Base-by-base conservation (phyloP, 805 yeast species). In the Hanseniaspora vineae region DNA sequence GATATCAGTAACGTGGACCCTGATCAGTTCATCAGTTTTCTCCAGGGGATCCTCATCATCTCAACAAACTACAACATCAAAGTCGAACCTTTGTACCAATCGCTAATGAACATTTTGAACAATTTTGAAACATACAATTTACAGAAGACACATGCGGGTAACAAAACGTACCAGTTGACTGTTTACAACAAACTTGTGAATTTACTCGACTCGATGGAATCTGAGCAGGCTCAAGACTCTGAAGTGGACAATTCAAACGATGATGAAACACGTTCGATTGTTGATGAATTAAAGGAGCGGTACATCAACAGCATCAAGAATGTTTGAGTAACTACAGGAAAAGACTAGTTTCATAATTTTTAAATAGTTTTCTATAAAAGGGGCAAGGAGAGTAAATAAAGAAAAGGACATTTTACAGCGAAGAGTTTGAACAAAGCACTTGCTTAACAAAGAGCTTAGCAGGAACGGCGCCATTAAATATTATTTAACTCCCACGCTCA, bases 21-120 rank as follows among this genome's bases (percentile, higher is more conserved):
- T 0, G 88, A 86, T 54, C 84, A 83, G 48, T 84, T 86, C 63
- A 80, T 94, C 1, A 78, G 76, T 46, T 75, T 83, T 48, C 56
- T 90, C 11, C 73, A 78, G 54, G 90, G 90, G 6, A 62, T 92
- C 31, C 66, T 89, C 47, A 78, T 78, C 40, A 66, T 90, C 42
- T 68, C 72, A 12, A 54, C 61, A 2, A 58, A 64, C 13, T 66
- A 66, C 44, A 57, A 58, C 35, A 57, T 37, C 12, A 14, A 10
- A 18, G 19, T 37, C 19, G 97, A 86, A 54, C 96, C 96, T 1
- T 67, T 90, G 8, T 76, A 76, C 40, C 78, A 74, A 52, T 79
- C 88, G 1, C 71, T 90, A 6, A 70, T 69, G 4, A 71, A 96
- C 48, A 64, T 90, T 35, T 69, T 90, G 48, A 80, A 78, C 55